Conservation (phyloP, 2,329 filamentous ascomycete genomes). For the Chalara sp. region DNA sequence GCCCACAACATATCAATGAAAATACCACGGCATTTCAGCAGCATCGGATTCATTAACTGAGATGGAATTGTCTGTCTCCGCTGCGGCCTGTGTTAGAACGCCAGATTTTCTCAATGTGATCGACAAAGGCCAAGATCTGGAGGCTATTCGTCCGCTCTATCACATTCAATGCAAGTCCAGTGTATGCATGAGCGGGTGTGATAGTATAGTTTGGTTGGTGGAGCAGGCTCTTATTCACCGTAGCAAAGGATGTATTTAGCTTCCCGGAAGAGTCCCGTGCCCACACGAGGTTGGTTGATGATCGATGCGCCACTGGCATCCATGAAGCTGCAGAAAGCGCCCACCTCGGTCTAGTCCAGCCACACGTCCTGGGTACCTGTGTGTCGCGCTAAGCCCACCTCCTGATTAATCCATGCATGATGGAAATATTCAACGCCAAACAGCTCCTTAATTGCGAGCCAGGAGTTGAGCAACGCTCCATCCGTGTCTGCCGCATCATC, state of each 20-base stretch:
- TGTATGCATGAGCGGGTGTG: conserved; percentile 5
- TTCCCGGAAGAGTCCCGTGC: conserved; percentile 3
- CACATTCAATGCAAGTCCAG: conserved; percentile 6
- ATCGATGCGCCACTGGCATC: conserved; percentile 9
- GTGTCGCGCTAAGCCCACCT: conserved; percentile 29
- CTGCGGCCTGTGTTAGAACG: conserved; percentile 4
- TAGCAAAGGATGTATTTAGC: conserved; percentile 8
- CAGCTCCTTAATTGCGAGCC: conserved; percentile 27
- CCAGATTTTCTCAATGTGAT: conserved; percentile 9
- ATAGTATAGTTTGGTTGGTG: conserved; percentile 9
- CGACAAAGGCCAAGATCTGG: conserved; percentile 9
- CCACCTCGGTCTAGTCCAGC: conserved; percentile 8
- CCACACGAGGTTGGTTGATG: conserved; percentile 11
- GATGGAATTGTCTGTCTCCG: background rate
- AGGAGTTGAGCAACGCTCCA: conserved; percentile 11
- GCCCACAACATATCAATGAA: conserved; percentile 5
- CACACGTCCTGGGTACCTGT: conserved; percentile 21
- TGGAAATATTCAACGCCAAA: conserved; percentile 32
- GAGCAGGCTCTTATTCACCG: conserved; percentile 5
- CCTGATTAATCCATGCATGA: conserved; percentile 33
- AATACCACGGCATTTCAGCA: conserved; percentile 6
- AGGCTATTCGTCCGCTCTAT: conserved; percentile 7
- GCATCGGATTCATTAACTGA: conserved; percentile 2
- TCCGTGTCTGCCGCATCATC: conserved; percentile 3
- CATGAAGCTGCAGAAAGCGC: conserved; percentile 7